A percentile compares a stretch with the other conserved stretches of the same genome.
These are phyloP conservation scores for Fusarium scirpi DNA, from an alignment of 2,329 filamentous ascomycete genomes.

Conservation along the genomic window DNA sequence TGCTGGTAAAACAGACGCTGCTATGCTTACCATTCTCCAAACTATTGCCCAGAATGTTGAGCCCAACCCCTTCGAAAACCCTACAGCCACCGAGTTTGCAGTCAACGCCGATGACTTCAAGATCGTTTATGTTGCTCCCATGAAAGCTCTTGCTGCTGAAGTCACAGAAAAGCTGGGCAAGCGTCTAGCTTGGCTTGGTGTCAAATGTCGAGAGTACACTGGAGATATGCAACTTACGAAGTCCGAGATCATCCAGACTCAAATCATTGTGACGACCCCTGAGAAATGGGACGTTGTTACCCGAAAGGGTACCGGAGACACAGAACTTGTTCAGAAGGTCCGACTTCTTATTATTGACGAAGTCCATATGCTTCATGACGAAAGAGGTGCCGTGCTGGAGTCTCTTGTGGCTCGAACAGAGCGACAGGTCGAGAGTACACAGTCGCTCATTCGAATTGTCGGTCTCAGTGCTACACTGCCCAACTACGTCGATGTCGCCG, in stretches of 20 bases:
- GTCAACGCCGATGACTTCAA: constrained; percentile 94
- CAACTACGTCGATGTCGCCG: constrained; percentile 96
- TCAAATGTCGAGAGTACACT: constrained; percentile 92
- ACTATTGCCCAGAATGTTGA: constrained; percentile 86
- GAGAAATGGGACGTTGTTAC: constrained; percentile 99
- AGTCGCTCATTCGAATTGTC: constrained; percentile 95
- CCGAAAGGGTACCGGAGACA: constrained; percentile 95
- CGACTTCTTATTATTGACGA: constrained; percentile 97
- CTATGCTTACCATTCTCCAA: constrained; percentile 95
- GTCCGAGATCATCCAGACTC: constrained; percentile 92
- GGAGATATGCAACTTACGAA: constrained; percentile 99
- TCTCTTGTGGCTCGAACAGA: constrained; percentile 95
- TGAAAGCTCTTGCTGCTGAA: constrained; percentile 98
- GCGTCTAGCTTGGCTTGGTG: constrained; percentile 90
- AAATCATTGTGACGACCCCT: constrained; percentile 98
- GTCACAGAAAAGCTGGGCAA: constrained; percentile 95
- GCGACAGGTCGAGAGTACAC: constrained; percentile 96
- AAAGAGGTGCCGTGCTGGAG: constrained; percentile 94
- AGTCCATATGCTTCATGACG: constrained; percentile 99
- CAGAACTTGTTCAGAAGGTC: constrained; percentile 97
- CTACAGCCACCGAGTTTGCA: constrained; percentile 79
- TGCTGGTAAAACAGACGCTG: constrained; percentile 98
- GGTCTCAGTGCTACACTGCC: constrained; percentile 95
- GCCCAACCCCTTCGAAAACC: constrained; percentile 82
- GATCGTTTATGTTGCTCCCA: constrained; percentile 97